Percentiles rank a stretch among this genome's conserved stretches.
These are phyloP conservation scores for Paraleonurus japonicus DNA, from an alignment of 257 asterid genomes.

Conservation along the genomic window DNA sequence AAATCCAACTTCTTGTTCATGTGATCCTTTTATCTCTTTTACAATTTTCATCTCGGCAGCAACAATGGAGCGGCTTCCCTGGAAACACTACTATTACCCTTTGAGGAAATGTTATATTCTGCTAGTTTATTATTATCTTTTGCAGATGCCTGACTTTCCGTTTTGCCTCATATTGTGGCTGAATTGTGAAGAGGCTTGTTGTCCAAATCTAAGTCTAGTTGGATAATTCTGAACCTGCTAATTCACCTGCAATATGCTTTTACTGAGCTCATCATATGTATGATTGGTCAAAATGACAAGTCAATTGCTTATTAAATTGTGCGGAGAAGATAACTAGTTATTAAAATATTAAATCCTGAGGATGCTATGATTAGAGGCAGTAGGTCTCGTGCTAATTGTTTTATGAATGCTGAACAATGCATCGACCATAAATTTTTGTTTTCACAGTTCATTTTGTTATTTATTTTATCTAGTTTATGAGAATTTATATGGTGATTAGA, in stretches of 20 bases:
- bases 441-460: neutral
- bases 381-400: neutral
- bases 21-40: neutral
- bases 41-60: slow-evolving; percentile 6
- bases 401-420: slow-evolving; percentile 3
- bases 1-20: neutral
- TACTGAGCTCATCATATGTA: neutral
- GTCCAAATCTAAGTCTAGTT: slow-evolving; percentile 2
- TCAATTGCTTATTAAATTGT: neutral
- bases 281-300: neutral
- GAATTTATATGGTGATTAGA: slow-evolving; percentile 1
- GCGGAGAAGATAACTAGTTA: neutral
- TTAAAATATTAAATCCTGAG: neutral
- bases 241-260: slow-evolving; percentile 14
- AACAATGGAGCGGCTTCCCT: neutral
- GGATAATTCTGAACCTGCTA: neutral
- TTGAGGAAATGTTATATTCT: neutral
- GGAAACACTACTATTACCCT: neutral
- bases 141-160: neutral
- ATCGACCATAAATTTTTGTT: neutral
- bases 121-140: neutral
- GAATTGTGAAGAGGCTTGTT: neutral
- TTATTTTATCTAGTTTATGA: slow-evolving; percentile 3
- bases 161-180: neutral
- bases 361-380: neutral